Evolutionary conservation across 495 filamentous ascomycete genomes (phyloP).

Genomic region (Cercophora samala): DNA sequence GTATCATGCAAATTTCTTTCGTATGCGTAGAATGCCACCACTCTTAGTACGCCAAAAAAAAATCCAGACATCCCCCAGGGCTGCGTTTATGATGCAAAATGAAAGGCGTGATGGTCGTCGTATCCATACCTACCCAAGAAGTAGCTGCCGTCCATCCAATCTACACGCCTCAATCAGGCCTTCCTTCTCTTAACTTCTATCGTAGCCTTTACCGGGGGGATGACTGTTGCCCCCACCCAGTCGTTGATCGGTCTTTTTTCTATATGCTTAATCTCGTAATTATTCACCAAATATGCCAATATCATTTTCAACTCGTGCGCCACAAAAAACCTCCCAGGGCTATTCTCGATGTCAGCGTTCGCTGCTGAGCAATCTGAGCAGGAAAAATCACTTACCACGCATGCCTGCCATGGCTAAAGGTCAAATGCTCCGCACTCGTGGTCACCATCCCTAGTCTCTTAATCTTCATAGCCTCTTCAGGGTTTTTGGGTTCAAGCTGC

Average conservation of each 20-base stretch:
- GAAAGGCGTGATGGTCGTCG: background rate
- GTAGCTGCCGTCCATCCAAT: background rate
- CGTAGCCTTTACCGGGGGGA: constrained; percentile 28
- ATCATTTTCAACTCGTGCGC: constrained; percentile 44
- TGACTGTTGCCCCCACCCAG: constrained; percentile 34
- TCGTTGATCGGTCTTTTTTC: constrained; percentile 24
- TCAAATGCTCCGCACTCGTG: constrained; percentile 33
- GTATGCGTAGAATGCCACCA: no score
- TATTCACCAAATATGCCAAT: constrained; percentile 37
- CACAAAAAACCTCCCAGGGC: constrained; percentile 47
- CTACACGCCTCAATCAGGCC: background rate
- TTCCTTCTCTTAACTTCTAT: constrained; percentile 25
- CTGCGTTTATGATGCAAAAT: background rate
- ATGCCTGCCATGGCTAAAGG: constrained; percentile 40
- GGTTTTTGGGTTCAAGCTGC: constrained; percentile 32
- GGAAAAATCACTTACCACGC: constrained; percentile 32
- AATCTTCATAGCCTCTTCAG: constrained; percentile 28
- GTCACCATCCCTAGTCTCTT: constrained; percentile 38
- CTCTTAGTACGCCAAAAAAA: no score
- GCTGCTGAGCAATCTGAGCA: background rate
- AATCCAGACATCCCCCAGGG: no score
- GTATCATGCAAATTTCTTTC: no score
- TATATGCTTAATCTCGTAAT: constrained; percentile 42
- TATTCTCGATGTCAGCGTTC: constrained; percentile 9
- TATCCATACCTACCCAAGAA: background rate